Conservation (phyloP, 441 rosid species). For the Geranium incanum region DNA sequence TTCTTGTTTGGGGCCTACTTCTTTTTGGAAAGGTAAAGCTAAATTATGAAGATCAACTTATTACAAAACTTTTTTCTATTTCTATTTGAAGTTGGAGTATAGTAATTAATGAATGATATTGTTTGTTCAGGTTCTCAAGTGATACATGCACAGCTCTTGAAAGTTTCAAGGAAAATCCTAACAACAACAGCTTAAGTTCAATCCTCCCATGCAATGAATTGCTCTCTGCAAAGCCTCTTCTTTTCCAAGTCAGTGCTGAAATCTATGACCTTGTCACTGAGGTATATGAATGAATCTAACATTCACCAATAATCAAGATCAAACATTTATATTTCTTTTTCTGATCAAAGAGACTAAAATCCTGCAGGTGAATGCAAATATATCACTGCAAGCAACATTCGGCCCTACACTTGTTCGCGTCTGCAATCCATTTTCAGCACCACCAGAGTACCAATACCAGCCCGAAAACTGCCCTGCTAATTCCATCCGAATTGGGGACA, state of each 20-base stretch:
- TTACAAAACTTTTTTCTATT: too few species aligned
- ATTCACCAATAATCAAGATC: neutral
- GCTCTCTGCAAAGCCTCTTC: conserved; percentile 35
- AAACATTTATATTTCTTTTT: too few species aligned
- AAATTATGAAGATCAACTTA: too few species aligned
- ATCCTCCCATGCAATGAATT: conserved; percentile 56
- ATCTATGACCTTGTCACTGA: conserved; percentile 45
- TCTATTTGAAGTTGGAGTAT: too few species aligned
- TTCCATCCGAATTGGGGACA: conserved; percentile 41
- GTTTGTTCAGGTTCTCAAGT: conserved; percentile 39
- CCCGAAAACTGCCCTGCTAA: conserved; percentile 41
- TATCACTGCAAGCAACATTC: neutral
- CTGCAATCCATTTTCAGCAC: conserved; percentile 67
- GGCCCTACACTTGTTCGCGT: conserved; percentile 19
- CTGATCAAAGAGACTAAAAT: neutral
- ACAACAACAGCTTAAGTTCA: conserved; percentile 54
- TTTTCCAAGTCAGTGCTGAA: conserved; percentile 39
- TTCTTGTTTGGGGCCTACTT: conserved; percentile 47
- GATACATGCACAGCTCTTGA: conserved; percentile 55
- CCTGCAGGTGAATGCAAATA: conserved; percentile 44
- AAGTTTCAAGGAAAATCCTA: conserved; percentile 45
- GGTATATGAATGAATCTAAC: conserved; percentile 24
- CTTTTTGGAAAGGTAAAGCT: conserved; percentile 49
- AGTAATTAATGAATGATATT: neutral
- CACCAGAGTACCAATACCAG: conserved; percentile 47